Base-by-base conservation (phyloP, 208 protist species). In the Trypanosoma grayi region DNA sequence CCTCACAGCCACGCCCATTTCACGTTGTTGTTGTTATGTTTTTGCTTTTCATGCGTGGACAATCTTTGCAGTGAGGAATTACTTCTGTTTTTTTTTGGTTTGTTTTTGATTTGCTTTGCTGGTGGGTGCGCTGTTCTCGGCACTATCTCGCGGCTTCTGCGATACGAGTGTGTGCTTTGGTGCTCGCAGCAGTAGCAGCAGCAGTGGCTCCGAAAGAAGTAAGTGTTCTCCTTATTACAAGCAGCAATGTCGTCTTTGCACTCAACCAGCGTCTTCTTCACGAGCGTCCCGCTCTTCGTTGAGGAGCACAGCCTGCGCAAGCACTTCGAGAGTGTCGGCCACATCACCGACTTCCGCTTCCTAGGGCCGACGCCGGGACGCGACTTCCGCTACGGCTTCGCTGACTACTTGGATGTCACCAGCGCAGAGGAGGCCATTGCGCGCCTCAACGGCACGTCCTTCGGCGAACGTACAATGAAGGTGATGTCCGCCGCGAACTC, bases 291-390 rank as follows among this genome's bases (percentile, higher is more conserved):
- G 7, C 60, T 88, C 1, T 74, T 79, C 51, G 77, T 92, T 47
- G 77, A 87, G 27, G 61, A 76, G 36, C 56, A 45, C 1, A 54
- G 62, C 18, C 61, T 95, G n/a, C 83, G 84, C n/a, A 79, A 84
- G 33, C 85, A 87, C 56, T 95, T 95, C 68, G 82, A 90, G 58
- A 81, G 78, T 39, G 76, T 92, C n/a, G 89, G 89, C 40, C 85
- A 89, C 73, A 69, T 88, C 20, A 74, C 90, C 2, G 77, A 80
- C 63, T 91, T 93, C 48, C 77, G 64, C 51, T 66, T 91, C 39
- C 70, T 83, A 43, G 75, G 72, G 27, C 83, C 83, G 2, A 54
- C 66, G 4, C 75, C 75, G 10, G 89, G 85, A 33, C 83, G 81
- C 55, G 83, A 92, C 51, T 89, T 86, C 30, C 78, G 82, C 33